A percentile compares a stretch with the other conserved stretches of the same genome.
Conservation (phyloP, 768 basidiomycete genomes). For the Suillus bovinus region DNA sequence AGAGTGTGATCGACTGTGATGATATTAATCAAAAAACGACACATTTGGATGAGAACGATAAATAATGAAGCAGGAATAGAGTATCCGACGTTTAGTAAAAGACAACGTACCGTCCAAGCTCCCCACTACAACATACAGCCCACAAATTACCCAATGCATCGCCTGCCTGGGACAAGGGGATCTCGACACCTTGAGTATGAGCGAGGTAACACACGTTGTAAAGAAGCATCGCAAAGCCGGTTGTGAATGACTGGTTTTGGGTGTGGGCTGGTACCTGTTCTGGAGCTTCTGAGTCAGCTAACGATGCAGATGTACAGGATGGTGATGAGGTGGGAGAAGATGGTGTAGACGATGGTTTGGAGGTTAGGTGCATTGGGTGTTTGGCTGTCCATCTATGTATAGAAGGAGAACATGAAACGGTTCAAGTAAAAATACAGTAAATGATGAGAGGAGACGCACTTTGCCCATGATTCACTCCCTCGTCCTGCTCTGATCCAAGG, state of each 20-base stretch:
- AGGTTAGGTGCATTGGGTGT: slow-evolving; percentile 66
- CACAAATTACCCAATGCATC: slow-evolving; percentile 77
- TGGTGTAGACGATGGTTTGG: slow-evolving; percentile 38
- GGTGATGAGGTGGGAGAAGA: slow-evolving; percentile 23
- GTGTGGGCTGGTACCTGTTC: slow-evolving; percentile 20
- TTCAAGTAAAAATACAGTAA: background rate
- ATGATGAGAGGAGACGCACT: slow-evolving; percentile 35
- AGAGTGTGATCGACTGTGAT: slow-evolving; percentile 56
- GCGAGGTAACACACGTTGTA: slow-evolving; percentile 85
- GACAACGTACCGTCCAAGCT: slow-evolving; percentile 59
- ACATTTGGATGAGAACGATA: slow-evolving; percentile 2
- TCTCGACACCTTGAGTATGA: slow-evolving; percentile 72
- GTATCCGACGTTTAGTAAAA: background rate
- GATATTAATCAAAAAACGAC: background rate
- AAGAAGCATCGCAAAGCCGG: slow-evolving; percentile 79
- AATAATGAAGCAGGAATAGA: background rate
- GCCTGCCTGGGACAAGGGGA: slow-evolving; percentile 76
- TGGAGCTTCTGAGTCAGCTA: slow-evolving; percentile 28
- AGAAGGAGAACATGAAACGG: background rate
- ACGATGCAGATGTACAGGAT: slow-evolving; percentile 11
- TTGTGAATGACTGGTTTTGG: slow-evolving; percentile 61
- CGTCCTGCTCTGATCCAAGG: slow-evolving; percentile 75
- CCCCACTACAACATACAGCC: slow-evolving; percentile 76
- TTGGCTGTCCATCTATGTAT: slow-evolving; percentile 59
- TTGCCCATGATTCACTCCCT: slow-evolving; percentile 72